Conservation (phyloP, 2,329 filamentous ascomycete species). For the Neocucurbitaria cava region DNA sequence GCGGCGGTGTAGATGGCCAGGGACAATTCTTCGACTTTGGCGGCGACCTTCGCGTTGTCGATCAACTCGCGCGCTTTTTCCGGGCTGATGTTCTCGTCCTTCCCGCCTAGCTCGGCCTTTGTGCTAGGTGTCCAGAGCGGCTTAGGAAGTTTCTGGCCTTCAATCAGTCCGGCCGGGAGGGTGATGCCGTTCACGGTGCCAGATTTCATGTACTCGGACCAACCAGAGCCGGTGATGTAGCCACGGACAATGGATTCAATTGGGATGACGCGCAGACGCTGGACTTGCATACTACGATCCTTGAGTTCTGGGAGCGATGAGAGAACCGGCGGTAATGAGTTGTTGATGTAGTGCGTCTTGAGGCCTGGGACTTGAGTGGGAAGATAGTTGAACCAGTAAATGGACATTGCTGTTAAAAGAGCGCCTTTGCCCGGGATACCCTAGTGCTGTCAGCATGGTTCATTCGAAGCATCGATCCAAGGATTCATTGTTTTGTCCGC, state of each 20-base stretch:
- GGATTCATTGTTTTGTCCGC: too few species aligned
- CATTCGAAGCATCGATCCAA: too few species aligned
- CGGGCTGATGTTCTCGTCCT: slow-evolving; percentile 86
- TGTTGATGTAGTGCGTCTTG: slow-evolving; percentile 68
- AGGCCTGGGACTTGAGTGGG: slow-evolving; percentile 63
- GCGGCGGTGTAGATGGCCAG: slow-evolving; percentile 70
- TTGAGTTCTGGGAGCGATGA: slow-evolving; percentile 56
- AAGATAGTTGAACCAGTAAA: slow-evolving; percentile 72
- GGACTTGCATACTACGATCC: slow-evolving; percentile 78
- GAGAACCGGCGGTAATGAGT: slow-evolving; percentile 58
- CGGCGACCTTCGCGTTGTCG: slow-evolving; percentile 70
- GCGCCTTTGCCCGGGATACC: slow-evolving; percentile 72
- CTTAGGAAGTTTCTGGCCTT: slow-evolving; percentile 72
- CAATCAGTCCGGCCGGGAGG: slow-evolving; percentile 71
- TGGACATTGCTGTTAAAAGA: slow-evolving; percentile 70
- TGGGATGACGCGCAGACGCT: slow-evolving; percentile 75
- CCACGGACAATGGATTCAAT: slow-evolving; percentile 87
- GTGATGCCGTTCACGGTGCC: slow-evolving; percentile 82
- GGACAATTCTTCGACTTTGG: slow-evolving; percentile 69
- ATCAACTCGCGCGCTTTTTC: slow-evolving; percentile 63
- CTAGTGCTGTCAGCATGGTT: slow-evolving; percentile 46
- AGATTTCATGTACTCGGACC: slow-evolving; percentile 75
- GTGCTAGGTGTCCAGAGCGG: slow-evolving; percentile 83
- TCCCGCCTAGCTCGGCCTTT: slow-evolving; percentile 79
- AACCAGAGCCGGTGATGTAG: slow-evolving; percentile 86